A percentile compares a stretch with the other conserved stretches of the same genome.
Evolutionary conservation across 2,329 filamentous ascomycete species (phyloP).

Genomic region (Colletotrichum somersetense): DNA sequence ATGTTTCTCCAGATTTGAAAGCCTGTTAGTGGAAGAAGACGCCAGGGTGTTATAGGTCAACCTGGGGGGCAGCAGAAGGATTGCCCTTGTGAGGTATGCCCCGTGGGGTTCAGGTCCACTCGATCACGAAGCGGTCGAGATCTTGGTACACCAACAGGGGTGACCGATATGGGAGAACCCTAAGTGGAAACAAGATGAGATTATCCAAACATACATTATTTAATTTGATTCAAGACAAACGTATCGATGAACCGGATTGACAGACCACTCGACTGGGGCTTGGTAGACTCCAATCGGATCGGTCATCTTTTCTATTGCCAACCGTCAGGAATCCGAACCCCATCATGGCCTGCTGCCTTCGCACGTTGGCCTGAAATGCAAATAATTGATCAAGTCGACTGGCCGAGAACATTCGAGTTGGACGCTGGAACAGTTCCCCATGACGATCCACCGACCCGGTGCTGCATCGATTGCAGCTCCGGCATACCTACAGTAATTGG

Average conservation of each 20-base stretch:
- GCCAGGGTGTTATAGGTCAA: neutral
- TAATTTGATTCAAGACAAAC: neutral
- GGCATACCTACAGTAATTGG: too few relatives aligned
- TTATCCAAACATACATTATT: neutral
- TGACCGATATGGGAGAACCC: neutral
- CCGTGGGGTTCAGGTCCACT: constrained; percentile 2
- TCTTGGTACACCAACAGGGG: neutral
- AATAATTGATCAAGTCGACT: neutral
- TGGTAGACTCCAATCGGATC: neutral
- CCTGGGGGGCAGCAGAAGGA: neutral
- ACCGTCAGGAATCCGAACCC: neutral
- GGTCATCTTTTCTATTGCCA: neutral
- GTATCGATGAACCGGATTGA: neutral
- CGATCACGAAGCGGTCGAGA: neutral
- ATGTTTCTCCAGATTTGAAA: neutral
- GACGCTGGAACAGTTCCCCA: too few relatives aligned
- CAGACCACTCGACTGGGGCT: neutral
- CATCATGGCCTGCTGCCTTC: neutral
- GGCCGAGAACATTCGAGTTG: neutral
- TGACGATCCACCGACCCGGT: neutral
- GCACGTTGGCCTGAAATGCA: neutral
- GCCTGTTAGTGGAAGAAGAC: neutral
- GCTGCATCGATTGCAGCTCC: neutral
- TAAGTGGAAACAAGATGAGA: too few relatives aligned
- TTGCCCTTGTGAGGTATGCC: neutral